These are phyloP conservation scores for Gymnopus androsaceus DNA, from an alignment of 1,284 basidiomycete species.

Conservation along the genomic window DNA sequence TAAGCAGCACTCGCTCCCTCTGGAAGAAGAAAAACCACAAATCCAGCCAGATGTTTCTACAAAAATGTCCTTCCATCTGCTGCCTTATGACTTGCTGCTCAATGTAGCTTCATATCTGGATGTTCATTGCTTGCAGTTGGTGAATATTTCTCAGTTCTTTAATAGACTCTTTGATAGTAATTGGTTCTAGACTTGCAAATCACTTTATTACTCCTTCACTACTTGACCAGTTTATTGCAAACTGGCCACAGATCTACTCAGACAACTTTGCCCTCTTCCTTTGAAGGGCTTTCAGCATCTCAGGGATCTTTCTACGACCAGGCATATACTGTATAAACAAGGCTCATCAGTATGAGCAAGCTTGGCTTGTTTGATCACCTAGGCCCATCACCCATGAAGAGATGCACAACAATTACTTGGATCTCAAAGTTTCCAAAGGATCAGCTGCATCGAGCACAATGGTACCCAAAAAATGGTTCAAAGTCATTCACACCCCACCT, in stretches of 20 bases:
- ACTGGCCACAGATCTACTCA: slow-evolving; percentile 59
- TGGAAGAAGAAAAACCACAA: neutral
- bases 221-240: slow-evolving; percentile 68
- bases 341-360: slow-evolving; percentile 58
- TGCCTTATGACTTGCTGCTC: slow-evolving; percentile 71
- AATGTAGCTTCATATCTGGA: slow-evolving; percentile 64
- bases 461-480: slow-evolving; percentile 53
- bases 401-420: slow-evolving; percentile 17
- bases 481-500: slow-evolving; percentile 61
- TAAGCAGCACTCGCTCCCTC: neutral
- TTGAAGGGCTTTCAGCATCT: slow-evolving; percentile 68
- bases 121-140: slow-evolving; percentile 57
- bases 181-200: slow-evolving; percentile 27
- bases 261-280: slow-evolving; percentile 65
- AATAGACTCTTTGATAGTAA: neutral
- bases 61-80: slow-evolving; percentile 20
- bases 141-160: slow-evolving; percentile 40
- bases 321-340: slow-evolving; percentile 61
- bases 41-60: neutral
- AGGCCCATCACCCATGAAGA: slow-evolving; percentile 39
- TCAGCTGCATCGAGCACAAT: slow-evolving; percentile 16
- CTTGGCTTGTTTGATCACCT: slow-evolving; percentile 61
- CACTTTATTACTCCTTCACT: slow-evolving; percentile 56
- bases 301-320: slow-evolving; percentile 58
- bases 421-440: slow-evolving; percentile 5